phyloP scores from a whole-genome alignment of 768 basidiomycete species.

The Russula lepida region DNA sequence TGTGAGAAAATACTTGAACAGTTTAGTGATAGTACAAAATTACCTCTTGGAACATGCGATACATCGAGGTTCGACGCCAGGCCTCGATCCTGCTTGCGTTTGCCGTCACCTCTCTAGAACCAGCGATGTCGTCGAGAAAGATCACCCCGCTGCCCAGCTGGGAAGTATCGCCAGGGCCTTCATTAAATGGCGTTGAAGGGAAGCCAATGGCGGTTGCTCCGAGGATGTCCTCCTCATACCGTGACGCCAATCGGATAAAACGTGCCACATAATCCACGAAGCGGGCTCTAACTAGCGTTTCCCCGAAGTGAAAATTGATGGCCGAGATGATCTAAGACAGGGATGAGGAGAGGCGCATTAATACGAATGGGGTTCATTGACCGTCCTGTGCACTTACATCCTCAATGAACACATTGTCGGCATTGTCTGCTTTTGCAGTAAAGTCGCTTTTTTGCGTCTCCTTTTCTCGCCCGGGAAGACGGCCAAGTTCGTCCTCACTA shows the following conservation, averaged over 20 bases:
- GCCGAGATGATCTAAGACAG: slow-evolving; percentile 62
- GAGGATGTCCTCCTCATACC: slow-evolving; percentile 77
- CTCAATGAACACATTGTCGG: slow-evolving; percentile 86
- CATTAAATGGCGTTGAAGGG: slow-evolving; percentile 47
- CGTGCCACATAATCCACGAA: slow-evolving; percentile 85
- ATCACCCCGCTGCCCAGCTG: slow-evolving; percentile 75
- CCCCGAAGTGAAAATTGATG: slow-evolving; percentile 89
- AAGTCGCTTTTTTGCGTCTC: slow-evolving; percentile 42
- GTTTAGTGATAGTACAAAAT: not conserved
- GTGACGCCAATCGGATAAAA: slow-evolving; percentile 82
- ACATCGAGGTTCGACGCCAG: slow-evolving; percentile 80
- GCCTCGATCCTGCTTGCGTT: slow-evolving; percentile 87
- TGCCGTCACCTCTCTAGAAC: slow-evolving; percentile 58
- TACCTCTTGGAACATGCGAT: slow-evolving; percentile 65
- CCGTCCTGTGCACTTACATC: slow-evolving; percentile 52
- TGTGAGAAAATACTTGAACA: not conserved
- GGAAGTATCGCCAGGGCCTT: slow-evolving; percentile 32
- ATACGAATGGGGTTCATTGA: not conserved
- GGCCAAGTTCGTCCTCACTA: slow-evolving; percentile 66
- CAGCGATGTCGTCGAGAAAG: slow-evolving; percentile 62
- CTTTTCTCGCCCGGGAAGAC: slow-evolving; percentile 42
- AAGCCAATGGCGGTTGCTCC: slow-evolving; percentile 73
- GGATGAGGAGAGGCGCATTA: not conserved
- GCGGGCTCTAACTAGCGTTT: slow-evolving; percentile 75
- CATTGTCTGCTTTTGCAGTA: slow-evolving; percentile 46